These are phyloP conservation scores for Combretum micranthum DNA, from an alignment of 345 rosid genomes.

Conservation along the genomic window DNA sequence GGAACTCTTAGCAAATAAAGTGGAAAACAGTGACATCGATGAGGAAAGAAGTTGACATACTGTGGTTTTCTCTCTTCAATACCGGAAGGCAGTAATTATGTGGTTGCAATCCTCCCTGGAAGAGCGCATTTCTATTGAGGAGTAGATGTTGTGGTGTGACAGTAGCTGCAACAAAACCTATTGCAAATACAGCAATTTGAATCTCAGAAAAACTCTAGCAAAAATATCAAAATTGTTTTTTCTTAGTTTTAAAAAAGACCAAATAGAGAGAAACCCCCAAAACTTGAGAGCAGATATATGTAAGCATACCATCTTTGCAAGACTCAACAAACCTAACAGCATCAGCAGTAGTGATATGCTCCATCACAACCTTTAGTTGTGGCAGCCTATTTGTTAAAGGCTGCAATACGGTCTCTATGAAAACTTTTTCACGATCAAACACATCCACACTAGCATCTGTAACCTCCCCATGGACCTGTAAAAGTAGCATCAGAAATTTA, in stretches of 20 bases:
- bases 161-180: constrained; percentile 79
- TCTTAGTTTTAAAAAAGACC: neutral
- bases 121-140: constrained; percentile 82
- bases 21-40: neutral
- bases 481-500: constrained; percentile 4
- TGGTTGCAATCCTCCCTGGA: constrained; percentile 92
- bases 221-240: neutral
- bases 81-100: constrained; percentile 94
- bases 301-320: constrained; percentile 57
- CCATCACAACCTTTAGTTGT: constrained; percentile 74
- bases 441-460: constrained; percentile 72
- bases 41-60: constrained; percentile 26
- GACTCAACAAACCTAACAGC: constrained; percentile 82
- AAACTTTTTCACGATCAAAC: constrained; percentile 88
- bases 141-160: constrained; percentile 96
- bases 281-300: neutral
- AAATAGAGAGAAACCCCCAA: neutral
- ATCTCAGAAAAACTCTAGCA: neutral
- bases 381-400: constrained; percentile 77
- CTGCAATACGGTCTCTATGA: constrained; percentile 65
- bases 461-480: constrained; percentile 97
- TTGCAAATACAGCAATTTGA: no score
- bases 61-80: constrained; percentile 84
- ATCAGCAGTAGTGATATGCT: constrained; percentile 86
- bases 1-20: neutral